Evolutionary conservation across 2,329 filamentous ascomycete genomes (phyloP).

Genomic region (Claviceps humidiphila): DNA sequence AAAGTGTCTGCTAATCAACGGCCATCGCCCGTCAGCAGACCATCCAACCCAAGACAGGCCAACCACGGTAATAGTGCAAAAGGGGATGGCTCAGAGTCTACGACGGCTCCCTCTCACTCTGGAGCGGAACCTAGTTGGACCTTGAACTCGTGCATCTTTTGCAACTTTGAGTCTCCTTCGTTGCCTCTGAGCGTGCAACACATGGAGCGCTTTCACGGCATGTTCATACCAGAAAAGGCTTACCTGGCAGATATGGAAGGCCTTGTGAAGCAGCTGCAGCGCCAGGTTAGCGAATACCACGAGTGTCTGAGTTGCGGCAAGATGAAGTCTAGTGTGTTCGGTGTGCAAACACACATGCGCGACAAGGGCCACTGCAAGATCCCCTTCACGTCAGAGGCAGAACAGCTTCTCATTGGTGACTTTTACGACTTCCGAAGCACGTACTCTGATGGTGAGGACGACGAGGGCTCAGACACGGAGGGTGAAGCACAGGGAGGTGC

Average conservation of each 20-base stretch:
- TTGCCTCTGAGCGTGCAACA: slow-evolving; percentile 67
- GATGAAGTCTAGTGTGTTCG: slow-evolving; percentile 61
- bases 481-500: slow-evolving; percentile 44
- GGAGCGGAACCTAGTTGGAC: slow-evolving; percentile 26
- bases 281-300: slow-evolving; percentile 65
- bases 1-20: slow-evolving; percentile 44
- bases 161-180: slow-evolving; percentile 70
- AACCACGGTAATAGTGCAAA: slow-evolving; percentile 24
- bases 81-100: slow-evolving; percentile 30
- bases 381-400: slow-evolving; percentile 73
- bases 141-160: slow-evolving; percentile 66
- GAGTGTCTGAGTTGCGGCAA: slow-evolving; percentile 87
- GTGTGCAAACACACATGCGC: slow-evolving; percentile 91
- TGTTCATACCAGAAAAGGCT: slow-evolving; percentile 85
- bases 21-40: slow-evolving; percentile 39
- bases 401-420: slow-evolving; percentile 88
- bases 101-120: slow-evolving; percentile 24
- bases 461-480: slow-evolving; percentile 33
- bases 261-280: slow-evolving; percentile 62
- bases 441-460: slow-evolving; percentile 70
- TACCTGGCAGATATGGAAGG: slow-evolving; percentile 77
- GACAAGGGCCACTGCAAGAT: slow-evolving; percentile 97
- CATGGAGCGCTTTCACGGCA: slow-evolving; percentile 86
- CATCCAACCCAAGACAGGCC: slow-evolving; percentile 36
- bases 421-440: slow-evolving; percentile 96